These are phyloP conservation scores for Micractinium sp. DNA, from an alignment of 139 green algal genomes.

Conservation along the genomic window DNA sequence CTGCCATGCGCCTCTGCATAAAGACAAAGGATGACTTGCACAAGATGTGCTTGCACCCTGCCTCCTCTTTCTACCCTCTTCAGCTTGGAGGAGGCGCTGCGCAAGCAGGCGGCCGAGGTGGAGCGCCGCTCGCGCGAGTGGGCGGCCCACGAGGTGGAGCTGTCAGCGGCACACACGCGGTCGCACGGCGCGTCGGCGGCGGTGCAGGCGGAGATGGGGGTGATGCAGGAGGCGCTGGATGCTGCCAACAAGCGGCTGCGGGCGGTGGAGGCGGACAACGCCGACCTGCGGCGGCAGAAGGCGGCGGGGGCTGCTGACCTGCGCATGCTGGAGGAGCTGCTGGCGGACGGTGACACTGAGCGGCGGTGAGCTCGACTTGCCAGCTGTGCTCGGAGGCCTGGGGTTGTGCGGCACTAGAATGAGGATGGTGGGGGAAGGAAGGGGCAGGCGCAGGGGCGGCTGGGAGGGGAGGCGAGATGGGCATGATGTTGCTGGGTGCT, in stretches of 20 bases:
- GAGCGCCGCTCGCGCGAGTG: neutral
- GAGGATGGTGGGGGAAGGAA: neutral
- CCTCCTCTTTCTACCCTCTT: neutral
- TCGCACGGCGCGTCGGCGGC: neutral
- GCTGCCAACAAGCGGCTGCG: neutral
- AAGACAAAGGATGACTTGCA: too few species aligned
- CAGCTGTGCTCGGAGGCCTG: neutral
- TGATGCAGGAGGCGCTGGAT: slow-evolving; percentile 9
- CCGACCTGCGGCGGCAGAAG: slow-evolving; percentile 19
- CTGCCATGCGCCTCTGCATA: neutral
- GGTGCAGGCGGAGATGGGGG: slow-evolving; percentile 3
- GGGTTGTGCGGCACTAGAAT: neutral
- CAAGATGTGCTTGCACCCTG: neutral
- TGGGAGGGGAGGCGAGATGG: too few species aligned
- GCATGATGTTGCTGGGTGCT: neutral
- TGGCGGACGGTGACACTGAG: slow-evolving; percentile 21
- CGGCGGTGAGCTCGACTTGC: slow-evolving; percentile 3
- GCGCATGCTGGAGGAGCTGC: slow-evolving; percentile 36
- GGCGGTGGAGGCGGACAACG: slow-evolving; percentile 13
- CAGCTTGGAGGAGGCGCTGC: slow-evolving; percentile 21
- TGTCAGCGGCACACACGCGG: neutral
- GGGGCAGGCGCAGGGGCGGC: too few species aligned
- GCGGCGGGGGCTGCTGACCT: slow-evolving; percentile 12
- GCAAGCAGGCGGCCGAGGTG: slow-evolving; percentile 9
- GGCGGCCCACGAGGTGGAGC: neutral